Evolutionary conservation across 2,329 filamentous ascomycete genomes (phyloP).

Genomic region (Colletotrichum godetiae): DNA sequence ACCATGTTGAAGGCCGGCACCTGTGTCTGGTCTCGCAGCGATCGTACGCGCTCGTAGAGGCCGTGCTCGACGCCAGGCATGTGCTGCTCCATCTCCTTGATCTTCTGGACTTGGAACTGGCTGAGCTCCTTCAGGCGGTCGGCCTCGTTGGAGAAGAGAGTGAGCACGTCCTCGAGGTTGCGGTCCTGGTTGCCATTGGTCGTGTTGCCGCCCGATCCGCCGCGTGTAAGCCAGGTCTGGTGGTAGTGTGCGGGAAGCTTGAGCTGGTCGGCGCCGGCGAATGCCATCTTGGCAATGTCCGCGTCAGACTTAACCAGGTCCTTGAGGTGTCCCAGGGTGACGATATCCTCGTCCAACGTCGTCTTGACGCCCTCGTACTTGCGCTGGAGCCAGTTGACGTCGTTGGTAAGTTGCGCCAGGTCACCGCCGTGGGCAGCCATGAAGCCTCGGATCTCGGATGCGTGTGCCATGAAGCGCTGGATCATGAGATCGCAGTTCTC

Average conservation of each 20-base stretch:
- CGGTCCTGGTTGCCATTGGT: constrained; percentile 54
- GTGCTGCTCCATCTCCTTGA: constrained; percentile 58
- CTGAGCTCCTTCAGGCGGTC: constrained; percentile 49
- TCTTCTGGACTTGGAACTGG: constrained; percentile 48
- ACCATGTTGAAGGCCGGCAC: constrained; percentile 36
- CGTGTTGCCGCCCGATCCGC: constrained; percentile 32
- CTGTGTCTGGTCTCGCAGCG: constrained; percentile 36
- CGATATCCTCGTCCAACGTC: constrained; percentile 65
- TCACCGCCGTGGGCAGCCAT: constrained; percentile 66
- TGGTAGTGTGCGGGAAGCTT: constrained; percentile 73
- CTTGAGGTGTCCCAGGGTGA: constrained; percentile 74
- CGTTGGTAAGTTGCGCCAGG: constrained; percentile 58
- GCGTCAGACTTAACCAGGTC: constrained; percentile 70
- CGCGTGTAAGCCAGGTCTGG: constrained; percentile 56
- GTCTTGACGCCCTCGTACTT: constrained; percentile 58
- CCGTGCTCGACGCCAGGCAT: constrained; percentile 61
- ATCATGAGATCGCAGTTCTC: constrained; percentile 84
- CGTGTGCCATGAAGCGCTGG: constrained; percentile 80
- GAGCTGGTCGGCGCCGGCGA: constrained; percentile 80
- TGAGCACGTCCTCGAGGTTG: constrained; percentile 42
- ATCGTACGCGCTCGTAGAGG: constrained; percentile 48
- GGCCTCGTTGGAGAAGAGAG: constrained; percentile 36
- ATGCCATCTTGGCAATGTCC: constrained; percentile 76
- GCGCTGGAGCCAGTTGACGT: constrained; percentile 62
- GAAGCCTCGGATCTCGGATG: constrained; percentile 79